Evolutionary conservation across 2,329 filamentous ascomycete species (phyloP), one percentile per base, ranked within the genome.

Genomic region (Pseudocercospora macadamiae): DNA sequence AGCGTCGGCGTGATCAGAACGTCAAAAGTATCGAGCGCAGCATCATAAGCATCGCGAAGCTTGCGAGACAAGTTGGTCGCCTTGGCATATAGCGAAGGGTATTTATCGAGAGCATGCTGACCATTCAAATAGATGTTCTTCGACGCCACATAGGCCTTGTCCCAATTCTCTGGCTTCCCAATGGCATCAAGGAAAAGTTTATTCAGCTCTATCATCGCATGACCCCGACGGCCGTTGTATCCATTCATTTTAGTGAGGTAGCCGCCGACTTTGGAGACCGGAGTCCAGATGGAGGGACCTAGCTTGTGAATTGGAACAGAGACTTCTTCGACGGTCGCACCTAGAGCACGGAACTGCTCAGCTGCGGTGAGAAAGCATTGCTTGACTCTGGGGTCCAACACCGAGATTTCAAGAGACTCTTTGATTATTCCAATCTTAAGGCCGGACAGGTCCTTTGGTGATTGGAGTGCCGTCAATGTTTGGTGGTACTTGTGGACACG

Each of bases 91-190:
- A 83, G 67, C 1, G 74, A 70, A 0, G 80, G 82, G 57, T 82
- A 80, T 2, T 70, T 67, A 8, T 78, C 69, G 32, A 71, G 64
- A 0, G 81, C 73, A 51, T 83, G 83, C 0, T 80, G 64, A 0
- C 81, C 82, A 49, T 83, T 82, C 48, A 83, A 76, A 47, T 82
- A 78, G 3, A 81, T 82, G 62, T 84, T 84, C 61, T 83, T 83
- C 0, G 82, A 83, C 0, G 80, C 79, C 12, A 75, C 79, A 64
- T 82, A 83, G 1, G 82, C 74, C 32, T 80, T 77, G 36, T 82
- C 75, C 68, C 83, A 86, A 52, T 77, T 79, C 5, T 77, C 72
- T 21, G 77, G 72, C 49, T 76, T 78, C 7, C 76, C 72, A n/a
- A 78, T 71, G 2, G 63, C 55, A 1, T 74, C 78, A 74, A 77